These are phyloP conservation scores for Ophiocytium majus DNA, from an alignment of 352 stramenopile species.

Conservation along the genomic window DNA sequence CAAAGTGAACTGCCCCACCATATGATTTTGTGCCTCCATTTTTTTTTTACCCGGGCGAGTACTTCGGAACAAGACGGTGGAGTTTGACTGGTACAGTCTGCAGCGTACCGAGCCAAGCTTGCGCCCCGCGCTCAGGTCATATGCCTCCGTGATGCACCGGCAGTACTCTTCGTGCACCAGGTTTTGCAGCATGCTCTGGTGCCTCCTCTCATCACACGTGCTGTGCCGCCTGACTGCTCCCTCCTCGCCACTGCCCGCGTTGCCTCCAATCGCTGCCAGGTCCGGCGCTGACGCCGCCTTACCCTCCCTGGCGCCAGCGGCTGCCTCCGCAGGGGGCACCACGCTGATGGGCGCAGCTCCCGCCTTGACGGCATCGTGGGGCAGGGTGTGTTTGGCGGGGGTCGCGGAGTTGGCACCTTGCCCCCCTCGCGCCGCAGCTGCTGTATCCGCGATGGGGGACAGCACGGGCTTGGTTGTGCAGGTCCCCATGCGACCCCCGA, in stretches of 20 bases:
- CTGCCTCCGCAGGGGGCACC: neutral
- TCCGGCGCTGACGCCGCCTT: neutral
- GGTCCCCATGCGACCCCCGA: neutral
- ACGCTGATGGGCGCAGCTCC: neutral
- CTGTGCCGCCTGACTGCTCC: too few relatives aligned
- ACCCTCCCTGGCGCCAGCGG: neutral
- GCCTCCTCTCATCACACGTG: neutral
- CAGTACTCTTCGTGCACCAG: conserved; percentile 60
- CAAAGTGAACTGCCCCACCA: too few relatives aligned
- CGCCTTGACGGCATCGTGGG: neutral
- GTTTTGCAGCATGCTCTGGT: conserved; percentile 54
- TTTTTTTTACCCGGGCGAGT: too few relatives aligned
- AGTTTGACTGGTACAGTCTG: neutral
- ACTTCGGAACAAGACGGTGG: too few relatives aligned
- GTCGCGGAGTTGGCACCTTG: neutral
- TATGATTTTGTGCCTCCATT: too few relatives aligned
- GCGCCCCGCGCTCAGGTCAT: conserved; percentile 36
- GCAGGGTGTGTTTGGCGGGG: neutral
- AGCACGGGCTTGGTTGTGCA: neutral
- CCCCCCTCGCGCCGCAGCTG: neutral
- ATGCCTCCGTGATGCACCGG: conserved; percentile 49
- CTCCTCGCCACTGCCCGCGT: neutral
- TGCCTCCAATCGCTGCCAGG: neutral
- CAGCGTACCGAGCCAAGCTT: conserved; percentile 25
- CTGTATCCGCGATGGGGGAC: neutral